Evolutionary conservation across 192 early-diverging fungal species (phyloP).

Genomic region (Backusella psychrophila): DNA sequence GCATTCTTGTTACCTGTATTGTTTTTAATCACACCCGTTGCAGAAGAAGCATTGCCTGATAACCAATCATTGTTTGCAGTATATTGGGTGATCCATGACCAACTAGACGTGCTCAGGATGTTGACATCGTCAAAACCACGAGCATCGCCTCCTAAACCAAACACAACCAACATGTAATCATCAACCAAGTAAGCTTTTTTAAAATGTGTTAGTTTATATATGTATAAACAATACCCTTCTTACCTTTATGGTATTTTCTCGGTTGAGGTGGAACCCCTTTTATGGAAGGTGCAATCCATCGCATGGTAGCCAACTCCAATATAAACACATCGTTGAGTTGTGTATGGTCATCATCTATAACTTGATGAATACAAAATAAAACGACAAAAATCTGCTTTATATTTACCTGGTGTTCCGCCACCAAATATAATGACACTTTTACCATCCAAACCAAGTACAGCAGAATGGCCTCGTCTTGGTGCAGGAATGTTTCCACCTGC

Average conservation of each 20-base stretch:
- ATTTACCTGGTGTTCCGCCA: constrained; percentile 19
- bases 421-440: constrained; percentile 27
- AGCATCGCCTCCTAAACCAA: constrained; percentile 11
- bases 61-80: constrained; percentile 13
- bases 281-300: constrained; percentile 28
- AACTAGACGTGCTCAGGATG: constrained; percentile 18
- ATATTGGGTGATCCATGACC: constrained; percentile 29
- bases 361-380: not conserved
- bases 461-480: constrained; percentile 28
- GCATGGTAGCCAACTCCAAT: constrained; percentile 13
- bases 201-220: not conserved
- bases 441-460: constrained; percentile 22
- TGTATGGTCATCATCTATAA: not conserved
- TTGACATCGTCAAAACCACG: constrained; percentile 19
- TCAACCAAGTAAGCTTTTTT: constrained; percentile 21
- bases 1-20: not conserved
- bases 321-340: constrained; percentile 31
- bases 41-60: not conserved
- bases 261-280: constrained; percentile 25
- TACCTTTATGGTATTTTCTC: constrained; percentile 34
- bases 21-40: constrained; percentile 4
- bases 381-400: not conserved
- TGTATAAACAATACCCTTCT: too few species aligned
- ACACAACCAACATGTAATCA: constrained; percentile 26
- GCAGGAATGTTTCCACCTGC: constrained; percentile 37